Percentiles rank a stretch among this genome's conserved stretches.
These are phyloP conservation scores for Physaria fendleri DNA, from an alignment of 345 rosid genomes.

Conservation along the genomic window DNA sequence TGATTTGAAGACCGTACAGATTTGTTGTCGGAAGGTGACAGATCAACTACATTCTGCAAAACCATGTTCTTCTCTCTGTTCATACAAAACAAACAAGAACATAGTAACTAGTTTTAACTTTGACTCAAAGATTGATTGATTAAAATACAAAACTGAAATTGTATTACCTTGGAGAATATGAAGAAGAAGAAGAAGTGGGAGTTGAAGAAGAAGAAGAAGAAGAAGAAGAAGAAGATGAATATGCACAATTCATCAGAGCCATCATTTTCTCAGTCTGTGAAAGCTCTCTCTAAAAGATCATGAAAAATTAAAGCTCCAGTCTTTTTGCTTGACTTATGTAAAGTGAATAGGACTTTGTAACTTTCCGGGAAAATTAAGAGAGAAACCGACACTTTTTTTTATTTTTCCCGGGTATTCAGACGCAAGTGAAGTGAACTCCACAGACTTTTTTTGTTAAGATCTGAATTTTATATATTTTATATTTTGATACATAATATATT, in stretches of 20 bases:
- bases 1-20: constrained; percentile 38
- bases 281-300: constrained; percentile 9
- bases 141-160: neutral
- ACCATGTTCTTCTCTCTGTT: constrained; percentile 18
- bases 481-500: neutral
- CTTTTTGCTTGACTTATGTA: constrained; percentile 10
- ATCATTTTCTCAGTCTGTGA: constrained; percentile 28
- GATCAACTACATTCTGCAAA: constrained; percentile 37
- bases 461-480: neutral
- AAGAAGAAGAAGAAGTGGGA: constrained; percentile 31
- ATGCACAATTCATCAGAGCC: constrained; percentile 38
- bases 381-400: constrained; percentile 29
- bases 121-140: neutral
- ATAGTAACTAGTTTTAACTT: neutral
- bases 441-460: constrained; percentile 13
- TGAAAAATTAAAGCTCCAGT: constrained; percentile 8
- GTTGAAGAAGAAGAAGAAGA: constrained; percentile 38
- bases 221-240: constrained; percentile 39
- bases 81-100: neutral
- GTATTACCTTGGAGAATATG: constrained; percentile 33
- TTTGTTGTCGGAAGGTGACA: constrained; percentile 33
- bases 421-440: neutral
- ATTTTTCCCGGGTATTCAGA: constrained; percentile 11
- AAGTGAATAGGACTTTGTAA: constrained; percentile 11
- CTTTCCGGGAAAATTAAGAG: constrained; percentile 23